Base-by-base conservation (phyloP, 805 yeast species). In the Tetrapisispora namnaoensis region DNA sequence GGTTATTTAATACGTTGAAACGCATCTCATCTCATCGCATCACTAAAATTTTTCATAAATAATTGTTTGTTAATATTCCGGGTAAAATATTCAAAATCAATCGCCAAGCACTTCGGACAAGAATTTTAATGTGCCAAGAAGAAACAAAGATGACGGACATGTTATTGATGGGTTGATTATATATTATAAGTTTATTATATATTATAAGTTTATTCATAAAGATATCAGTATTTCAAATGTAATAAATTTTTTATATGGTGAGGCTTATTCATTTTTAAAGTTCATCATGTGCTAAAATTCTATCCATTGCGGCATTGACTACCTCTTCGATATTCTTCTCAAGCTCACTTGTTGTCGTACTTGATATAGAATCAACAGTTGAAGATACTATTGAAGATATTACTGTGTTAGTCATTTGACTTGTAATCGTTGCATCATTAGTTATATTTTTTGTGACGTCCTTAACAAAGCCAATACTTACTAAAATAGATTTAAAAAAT, bases 401-500 rank as follows among this genome's bases (percentile, higher is more conserved):
- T 10, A 36, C n/a, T 17, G 21, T 32, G 35, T 40, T 40, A 22
- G 8, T 40, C 3, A 27, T n/a, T 27, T 40, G 35, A 7, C n/a
- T 40, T 27, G 14, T n/a, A 27, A 17, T 27, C 8, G 28, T 8
- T 24, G 28, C 8, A 24, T 40, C 30, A 3, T 9, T 35, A n/a
- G 16, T 39, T 11, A 18, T 20, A 30, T 24, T 7, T 2, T 18
- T 11, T 16, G 44, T n/a, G 8, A 46, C 13, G 18, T 46, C 48
- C 35, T 51, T 53, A 5, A 59, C 57, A 11, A 63, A 49, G 8
- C 69, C 69, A 1, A 59, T 43, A 2, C 63, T 46, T 10, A 54
- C 46, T 34, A 66, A 47, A 4, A 63, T 54, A 3, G 59, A 62
- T 53, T 73, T 77, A 53, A 73, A 65, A 42, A 66, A 63, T 28